These are phyloP conservation scores for Hypoxylon fuscum DNA, from an alignment of 495 filamentous ascomycete genomes.

Conservation along the genomic window DNA sequence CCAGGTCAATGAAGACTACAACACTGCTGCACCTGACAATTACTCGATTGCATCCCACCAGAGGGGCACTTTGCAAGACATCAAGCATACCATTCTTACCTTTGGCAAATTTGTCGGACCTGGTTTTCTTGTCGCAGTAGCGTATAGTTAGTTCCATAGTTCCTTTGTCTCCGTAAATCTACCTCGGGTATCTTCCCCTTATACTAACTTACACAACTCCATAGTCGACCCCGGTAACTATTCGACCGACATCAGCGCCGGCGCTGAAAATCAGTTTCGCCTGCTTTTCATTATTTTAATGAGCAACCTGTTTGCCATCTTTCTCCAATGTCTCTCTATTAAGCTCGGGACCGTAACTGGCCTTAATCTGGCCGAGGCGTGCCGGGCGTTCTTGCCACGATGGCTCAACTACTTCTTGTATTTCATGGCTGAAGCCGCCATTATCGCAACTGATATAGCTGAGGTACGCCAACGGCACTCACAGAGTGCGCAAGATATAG, in stretches of 20 bases:
- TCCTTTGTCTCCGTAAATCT: background rate
- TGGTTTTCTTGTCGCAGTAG: conserved; percentile 84
- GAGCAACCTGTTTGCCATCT: conserved; percentile 85
- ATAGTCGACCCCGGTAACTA: conserved; percentile 89
- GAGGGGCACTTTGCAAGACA: conserved; percentile 31
- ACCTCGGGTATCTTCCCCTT: background rate
- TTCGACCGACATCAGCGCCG: conserved; percentile 81
- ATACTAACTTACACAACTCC: conserved; percentile 25
- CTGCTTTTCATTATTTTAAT: conserved; percentile 83
- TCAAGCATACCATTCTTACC: conserved; percentile 60
- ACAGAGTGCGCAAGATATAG: background rate
- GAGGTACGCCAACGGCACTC: conserved; percentile 58
- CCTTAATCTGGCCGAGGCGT: conserved; percentile 81
- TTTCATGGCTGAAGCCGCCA: conserved; percentile 78
- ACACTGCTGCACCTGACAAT: conserved; percentile 18
- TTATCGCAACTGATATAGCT: conserved; percentile 90
- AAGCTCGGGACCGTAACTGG: conserved; percentile 89
- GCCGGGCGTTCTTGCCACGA: conserved; percentile 74
- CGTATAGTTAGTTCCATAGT: conserved; percentile 54
- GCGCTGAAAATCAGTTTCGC: conserved; percentile 69
- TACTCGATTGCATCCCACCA: conserved; percentile 21
- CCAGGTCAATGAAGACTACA: conserved; percentile 9
- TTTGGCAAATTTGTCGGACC: conserved; percentile 84
- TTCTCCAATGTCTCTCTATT: conserved; percentile 82
- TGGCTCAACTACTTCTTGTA: conserved; percentile 83